Evolutionary conservation across 2,329 filamentous ascomycete species (phyloP).

Genomic region (Aureobasidium pullulans): DNA sequence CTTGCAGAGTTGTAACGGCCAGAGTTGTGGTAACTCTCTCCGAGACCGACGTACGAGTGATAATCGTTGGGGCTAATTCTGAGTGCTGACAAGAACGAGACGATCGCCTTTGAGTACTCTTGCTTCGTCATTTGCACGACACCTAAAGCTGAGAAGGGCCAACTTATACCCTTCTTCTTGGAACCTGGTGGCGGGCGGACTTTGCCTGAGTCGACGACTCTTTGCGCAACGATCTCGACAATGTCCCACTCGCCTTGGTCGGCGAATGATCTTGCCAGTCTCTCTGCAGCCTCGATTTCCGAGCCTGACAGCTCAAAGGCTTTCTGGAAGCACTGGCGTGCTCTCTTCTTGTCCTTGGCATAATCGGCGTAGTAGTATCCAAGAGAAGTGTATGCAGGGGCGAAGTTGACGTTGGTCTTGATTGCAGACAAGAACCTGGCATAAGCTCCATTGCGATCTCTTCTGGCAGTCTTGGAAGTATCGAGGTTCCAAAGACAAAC

Average conservation of each 20-base stretch:
- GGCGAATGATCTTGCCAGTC: constrained; percentile 78
- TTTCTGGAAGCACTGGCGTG: constrained; percentile 90
- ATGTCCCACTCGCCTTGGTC: constrained; percentile 92
- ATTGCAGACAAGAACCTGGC: constrained; percentile 73
- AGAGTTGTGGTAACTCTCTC: constrained; percentile 95
- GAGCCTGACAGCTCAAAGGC: constrained; percentile 86
- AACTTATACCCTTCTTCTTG: constrained; percentile 86
- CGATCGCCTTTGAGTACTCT: constrained; percentile 79
- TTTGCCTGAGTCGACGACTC: constrained; percentile 91
- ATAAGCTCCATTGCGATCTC: constrained; percentile 75
- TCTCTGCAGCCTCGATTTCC: constrained; percentile 80
- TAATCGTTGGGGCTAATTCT: constrained; percentile 80
- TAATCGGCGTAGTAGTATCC: constrained; percentile 91
- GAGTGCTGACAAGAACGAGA: constrained; percentile 84
- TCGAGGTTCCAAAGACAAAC: constrained; percentile 82
- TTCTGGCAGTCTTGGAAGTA: constrained; percentile 64
- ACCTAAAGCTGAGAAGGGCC: constrained; percentile 90
- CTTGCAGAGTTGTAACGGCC: constrained; percentile 90
- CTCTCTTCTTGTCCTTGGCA: constrained; percentile 74
- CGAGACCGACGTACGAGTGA: constrained; percentile 90
- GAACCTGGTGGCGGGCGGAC: constrained; percentile 85
- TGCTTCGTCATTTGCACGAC: constrained; percentile 93
- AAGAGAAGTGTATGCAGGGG: constrained; percentile 83
- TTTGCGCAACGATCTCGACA: constrained; percentile 83
- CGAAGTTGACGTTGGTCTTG: constrained; percentile 79